Evolutionary conservation across 805 yeast species (phyloP), one percentile per base, ranked within the genome.

Genomic region (Candida methanosorbosa): DNA sequence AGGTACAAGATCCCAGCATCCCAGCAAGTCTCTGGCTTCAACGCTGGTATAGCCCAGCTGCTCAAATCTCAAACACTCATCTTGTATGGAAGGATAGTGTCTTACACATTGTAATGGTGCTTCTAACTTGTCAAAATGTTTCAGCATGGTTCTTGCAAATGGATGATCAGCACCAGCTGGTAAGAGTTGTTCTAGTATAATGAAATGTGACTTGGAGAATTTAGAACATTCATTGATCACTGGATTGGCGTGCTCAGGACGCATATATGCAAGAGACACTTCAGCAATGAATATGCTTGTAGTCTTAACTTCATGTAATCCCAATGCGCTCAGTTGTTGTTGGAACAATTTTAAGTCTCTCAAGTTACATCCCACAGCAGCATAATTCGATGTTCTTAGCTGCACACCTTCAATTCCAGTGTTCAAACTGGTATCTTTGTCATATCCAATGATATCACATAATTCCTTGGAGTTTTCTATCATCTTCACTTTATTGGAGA

Each of bases 231-330:
- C 57, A 18, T 56, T 43, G 24, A 84, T 72, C 7, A 84, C 69
- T 2, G 66, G 63, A 49, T 84, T 78, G 5, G 94, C 85, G 37
- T 67, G 64, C 25, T 64, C 65, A 11, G 81, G 78, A 26, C 66
- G 61, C 92, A 84, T 83, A 52, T 83, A 84, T 0, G 90, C 87
- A 36, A 84, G 56, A 0, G 94, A 82, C 4, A 84, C 94, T 52
- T 83, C 94, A 1, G 94, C 90, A 27, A 85, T 66, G 48, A 80
- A 84, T 2, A 83, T 64, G 30, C 68, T 74, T 4, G 68, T 57
- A 2, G 63, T 45, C n/a, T 57, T 45, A 4, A 18, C 8, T 4
- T 34, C 39, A 25, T 43, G 40, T 9, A 54, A 32, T 9, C 57
- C 49, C 12, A 65, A 42, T 3, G 36, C 19, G 4, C 44, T 33